phyloP scores from a whole-genome alignment of 495 filamentous ascomycete species.

The Penicillium macrosclerotiorum region DNA sequence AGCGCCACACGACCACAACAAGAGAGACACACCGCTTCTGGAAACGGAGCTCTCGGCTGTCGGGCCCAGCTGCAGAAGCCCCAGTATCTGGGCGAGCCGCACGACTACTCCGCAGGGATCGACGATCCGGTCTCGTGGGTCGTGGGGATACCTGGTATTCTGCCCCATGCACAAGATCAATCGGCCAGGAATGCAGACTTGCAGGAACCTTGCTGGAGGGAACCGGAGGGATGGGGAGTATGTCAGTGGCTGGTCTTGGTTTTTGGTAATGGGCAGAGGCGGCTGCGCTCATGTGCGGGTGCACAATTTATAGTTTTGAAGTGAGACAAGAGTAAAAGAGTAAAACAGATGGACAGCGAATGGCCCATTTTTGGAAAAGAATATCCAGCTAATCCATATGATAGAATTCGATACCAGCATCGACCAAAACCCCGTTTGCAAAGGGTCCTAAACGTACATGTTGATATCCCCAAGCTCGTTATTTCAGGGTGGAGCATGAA shows the following conservation, averaged over 20 bases:
- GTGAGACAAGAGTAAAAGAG: too few species aligned
- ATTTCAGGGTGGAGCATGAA: background rate
- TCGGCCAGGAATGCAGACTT: background rate
- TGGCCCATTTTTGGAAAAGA: background rate
- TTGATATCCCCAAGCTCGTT: too few species aligned
- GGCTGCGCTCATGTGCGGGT: too few species aligned
- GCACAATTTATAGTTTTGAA: too few species aligned
- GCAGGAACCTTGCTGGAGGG: too few species aligned
- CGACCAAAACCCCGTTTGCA: background rate
- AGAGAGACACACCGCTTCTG: too few species aligned
- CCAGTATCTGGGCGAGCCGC: background rate
- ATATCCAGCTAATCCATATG: conserved; percentile 7
- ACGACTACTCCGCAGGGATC: conserved; percentile 1
- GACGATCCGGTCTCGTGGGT: background rate
- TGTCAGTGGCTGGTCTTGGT: too few species aligned
- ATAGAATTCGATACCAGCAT: conserved; percentile 7
- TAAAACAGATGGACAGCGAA: too few species aligned
- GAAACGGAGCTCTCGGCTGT: background rate
- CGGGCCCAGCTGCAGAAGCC: background rate
- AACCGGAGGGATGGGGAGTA: too few species aligned
- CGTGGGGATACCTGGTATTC: background rate
- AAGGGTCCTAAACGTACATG: conserved; percentile 5
- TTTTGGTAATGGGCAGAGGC: too few species aligned
- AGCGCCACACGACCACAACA: too few species aligned
- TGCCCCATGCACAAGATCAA: background rate